Percentiles rank a stretch among this genome's conserved stretches.
These are phyloP conservation scores for Camelina hispida DNA, from an alignment of 345 rosid species.

Conservation along the genomic window DNA sequence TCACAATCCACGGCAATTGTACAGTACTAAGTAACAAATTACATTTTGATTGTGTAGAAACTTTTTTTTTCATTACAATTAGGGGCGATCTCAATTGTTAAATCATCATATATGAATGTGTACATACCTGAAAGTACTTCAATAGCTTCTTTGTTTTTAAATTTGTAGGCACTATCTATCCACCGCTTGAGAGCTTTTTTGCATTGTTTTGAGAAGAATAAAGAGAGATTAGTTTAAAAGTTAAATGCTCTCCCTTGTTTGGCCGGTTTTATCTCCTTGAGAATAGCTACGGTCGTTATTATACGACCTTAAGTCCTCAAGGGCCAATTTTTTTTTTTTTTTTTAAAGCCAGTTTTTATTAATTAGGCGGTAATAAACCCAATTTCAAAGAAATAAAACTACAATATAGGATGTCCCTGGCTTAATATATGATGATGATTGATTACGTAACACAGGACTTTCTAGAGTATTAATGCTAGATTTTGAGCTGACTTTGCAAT, in stretches of 20 bases:
- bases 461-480: constrained; percentile 7
- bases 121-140: constrained; percentile 20
- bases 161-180: background rate
- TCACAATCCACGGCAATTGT: background rate
- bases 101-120: background rate
- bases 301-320: background rate
- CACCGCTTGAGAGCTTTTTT: constrained; percentile 7
- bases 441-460: background rate
- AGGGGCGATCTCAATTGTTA: background rate
- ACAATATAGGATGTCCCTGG: background rate
- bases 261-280: constrained; percentile 21
- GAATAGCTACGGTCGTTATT: constrained; percentile 26
- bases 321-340: no score
- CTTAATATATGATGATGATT: background rate
- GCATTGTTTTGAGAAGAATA: constrained; percentile 1
- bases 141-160: background rate
- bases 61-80: background rate
- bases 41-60: background rate
- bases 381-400: background rate
- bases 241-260: constrained; percentile 6
- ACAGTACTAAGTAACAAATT: background rate
- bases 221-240: background rate
- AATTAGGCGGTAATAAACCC: background rate
- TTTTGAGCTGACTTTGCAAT: background rate
- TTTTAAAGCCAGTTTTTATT: no score